These are phyloP conservation scores for Lunularia cruciata DNA, from an alignment of 225 moss, liverwort and hornwort species.

Conservation along the genomic window DNA sequence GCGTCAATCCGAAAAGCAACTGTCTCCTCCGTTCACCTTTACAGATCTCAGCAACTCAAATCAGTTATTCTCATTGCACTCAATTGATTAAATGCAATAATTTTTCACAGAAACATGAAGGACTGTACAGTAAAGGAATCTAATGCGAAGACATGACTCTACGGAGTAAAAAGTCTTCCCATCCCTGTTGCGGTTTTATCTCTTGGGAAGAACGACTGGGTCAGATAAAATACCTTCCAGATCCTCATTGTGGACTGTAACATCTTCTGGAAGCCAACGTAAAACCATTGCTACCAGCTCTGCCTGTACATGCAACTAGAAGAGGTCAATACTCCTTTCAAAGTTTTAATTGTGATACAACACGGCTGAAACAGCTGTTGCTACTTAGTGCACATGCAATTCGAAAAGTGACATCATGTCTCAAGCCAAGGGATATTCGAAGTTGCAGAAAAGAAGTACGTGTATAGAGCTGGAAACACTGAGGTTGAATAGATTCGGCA, in stretches of 20 bases:
- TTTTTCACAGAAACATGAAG: too few relatives aligned
- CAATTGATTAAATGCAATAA: too few relatives aligned
- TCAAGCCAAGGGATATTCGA: not conserved
- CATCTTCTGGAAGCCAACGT: constrained; percentile 98
- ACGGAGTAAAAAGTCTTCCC: too few relatives aligned
- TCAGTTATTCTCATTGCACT: too few relatives aligned
- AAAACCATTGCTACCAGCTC: constrained; percentile 96
- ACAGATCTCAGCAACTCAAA: constrained; percentile 2
- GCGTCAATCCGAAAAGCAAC: constrained; percentile 81
- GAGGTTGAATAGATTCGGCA: constrained; percentile 71
- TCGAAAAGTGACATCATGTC: not conserved
- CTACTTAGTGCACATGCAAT: too few relatives aligned
- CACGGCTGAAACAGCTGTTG: too few relatives aligned
- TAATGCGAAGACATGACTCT: too few relatives aligned
- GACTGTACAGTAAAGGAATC: too few relatives aligned
- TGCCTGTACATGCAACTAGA: constrained; percentile 47
- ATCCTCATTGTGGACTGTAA: constrained; percentile 94
- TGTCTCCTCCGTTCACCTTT: constrained; percentile 84
- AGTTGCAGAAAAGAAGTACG: constrained; percentile 32
- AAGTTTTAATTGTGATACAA: too few relatives aligned
- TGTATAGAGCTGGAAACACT: constrained; percentile 72
- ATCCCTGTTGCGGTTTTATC: too few relatives aligned
- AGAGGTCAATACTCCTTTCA: not conserved
- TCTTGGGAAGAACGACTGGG: too few relatives aligned
- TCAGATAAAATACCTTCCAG: constrained; percentile 70